Conservation (phyloP, 1,284 basidiomycete genomes). For the Blastosporella zonata region DNA sequence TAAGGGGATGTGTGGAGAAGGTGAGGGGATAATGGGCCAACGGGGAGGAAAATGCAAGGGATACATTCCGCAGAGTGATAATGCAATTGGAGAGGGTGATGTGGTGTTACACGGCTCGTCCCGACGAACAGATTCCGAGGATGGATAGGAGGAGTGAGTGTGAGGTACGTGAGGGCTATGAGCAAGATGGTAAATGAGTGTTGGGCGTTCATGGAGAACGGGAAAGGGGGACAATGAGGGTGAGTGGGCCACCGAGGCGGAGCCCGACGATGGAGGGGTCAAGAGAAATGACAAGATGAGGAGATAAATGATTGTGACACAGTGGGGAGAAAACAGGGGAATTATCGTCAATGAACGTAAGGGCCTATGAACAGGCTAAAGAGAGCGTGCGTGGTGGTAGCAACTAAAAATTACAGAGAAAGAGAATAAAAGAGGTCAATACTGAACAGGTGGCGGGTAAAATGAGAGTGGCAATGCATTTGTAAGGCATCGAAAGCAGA, state of each 20-base stretch:
- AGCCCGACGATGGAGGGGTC: not conserved
- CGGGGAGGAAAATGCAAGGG: slow-evolving; percentile 1
- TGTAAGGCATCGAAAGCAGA: not conserved
- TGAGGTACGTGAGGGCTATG: not conserved
- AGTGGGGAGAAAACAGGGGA: not conserved
- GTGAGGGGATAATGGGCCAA: not conserved
- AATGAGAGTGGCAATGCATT: not conserved
- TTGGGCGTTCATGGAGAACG: not conserved
- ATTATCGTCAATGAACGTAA: slow-evolving; percentile 17
- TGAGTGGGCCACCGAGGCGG: not conserved
- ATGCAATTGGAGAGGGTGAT: not conserved
- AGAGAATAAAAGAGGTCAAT: not conserved
- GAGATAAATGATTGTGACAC: slow-evolving; percentile 7
- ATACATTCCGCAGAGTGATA: not conserved
- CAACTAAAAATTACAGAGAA: slow-evolving; percentile 7
- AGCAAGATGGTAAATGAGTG: not conserved
- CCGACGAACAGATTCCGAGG: slow-evolving; percentile 28
- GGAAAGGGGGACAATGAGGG: not conserved
- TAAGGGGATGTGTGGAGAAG: not conserved
- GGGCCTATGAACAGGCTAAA: slow-evolving; percentile 7
- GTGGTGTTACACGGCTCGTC: slow-evolving; percentile 30
- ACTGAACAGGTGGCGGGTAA: not conserved
- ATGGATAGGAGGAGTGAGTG: not conserved
- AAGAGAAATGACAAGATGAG: slow-evolving; percentile 9
- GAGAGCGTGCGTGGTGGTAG: slow-evolving; percentile 6